Evolutionary conservation across 2,329 filamentous ascomycete species (phyloP), one percentile per base, ranked within the genome.

Genomic region (Colletotrichum sp.): DNA sequence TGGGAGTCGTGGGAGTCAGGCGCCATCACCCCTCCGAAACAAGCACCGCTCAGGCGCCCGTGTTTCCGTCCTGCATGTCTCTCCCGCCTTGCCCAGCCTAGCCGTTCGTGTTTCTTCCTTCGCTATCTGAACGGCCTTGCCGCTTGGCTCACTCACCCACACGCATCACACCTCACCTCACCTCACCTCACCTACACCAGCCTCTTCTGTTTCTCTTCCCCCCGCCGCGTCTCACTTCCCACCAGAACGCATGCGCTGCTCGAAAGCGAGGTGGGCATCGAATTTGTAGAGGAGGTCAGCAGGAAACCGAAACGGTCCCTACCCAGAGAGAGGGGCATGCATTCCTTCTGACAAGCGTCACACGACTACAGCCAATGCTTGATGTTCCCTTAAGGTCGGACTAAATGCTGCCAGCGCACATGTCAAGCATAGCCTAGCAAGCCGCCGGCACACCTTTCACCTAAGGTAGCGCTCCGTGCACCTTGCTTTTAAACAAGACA

Each of bases 381-480:
- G 56, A 63, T 67, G 73, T 66, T 63, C 38, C 63, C 34, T 30
- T n/a, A 32, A 72, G 55, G 62, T 68, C 56, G 28, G 69, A 73
- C 63, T 69, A 38, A 48, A 72, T 55, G 21, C 56, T 68, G 73
- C 69, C 73, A 63, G 34, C 70, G 34, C 73, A 73, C 58, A 69
- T 75, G 73, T 73, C 73, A 73, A 48, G 69, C 73, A 73, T 73
- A 73, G 58, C 73, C 69, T 58, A 69, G 73, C 56, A 38, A 69
- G 69, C 26, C 43, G 64, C 63, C 48, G 36, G 63, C 73, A 75
- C 69, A 34, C 62, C 69, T 67, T 73, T 63, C 64, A 34, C 69
- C 66, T 43, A 64, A 75, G 48, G 73, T 75, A 73, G 66, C 43
- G 69, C 48, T 73, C 73, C 58, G 73, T 73, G 73, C 73, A 59